Percentiles rank a stretch among this genome's conserved stretches.
These are phyloP conservation scores for Corylus heterophylla DNA, from an alignment of 306 rosid species.

Conservation along the genomic window DNA sequence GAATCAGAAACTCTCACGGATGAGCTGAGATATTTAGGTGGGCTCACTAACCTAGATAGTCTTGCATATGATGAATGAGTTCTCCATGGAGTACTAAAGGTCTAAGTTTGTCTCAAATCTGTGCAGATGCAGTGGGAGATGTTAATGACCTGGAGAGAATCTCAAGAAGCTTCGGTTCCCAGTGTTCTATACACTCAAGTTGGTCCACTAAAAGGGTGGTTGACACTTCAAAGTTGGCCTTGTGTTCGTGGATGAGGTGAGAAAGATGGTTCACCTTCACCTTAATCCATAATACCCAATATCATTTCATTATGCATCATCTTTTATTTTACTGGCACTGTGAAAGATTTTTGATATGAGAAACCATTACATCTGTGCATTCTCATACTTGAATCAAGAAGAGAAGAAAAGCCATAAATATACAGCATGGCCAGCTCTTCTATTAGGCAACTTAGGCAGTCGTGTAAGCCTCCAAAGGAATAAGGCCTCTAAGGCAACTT, in stretches of 20 bases:
- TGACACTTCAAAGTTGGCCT: slow-evolving; percentile 40
- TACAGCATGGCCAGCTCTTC: not conserved
- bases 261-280: slow-evolving; percentile 36
- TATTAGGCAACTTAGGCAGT: no score
- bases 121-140: slow-evolving; percentile 58
- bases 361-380: slow-evolving; percentile 1
- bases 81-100: slow-evolving; percentile 26
- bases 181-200: slow-evolving; percentile 30
- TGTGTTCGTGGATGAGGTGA: slow-evolving; percentile 59
- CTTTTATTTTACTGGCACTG: slow-evolving; percentile 27
- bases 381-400: not conserved
- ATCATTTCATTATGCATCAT: slow-evolving; percentile 8
- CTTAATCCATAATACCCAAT: slow-evolving; percentile 15
- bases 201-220: slow-evolving; percentile 29
- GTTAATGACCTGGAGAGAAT: slow-evolving; percentile 43
- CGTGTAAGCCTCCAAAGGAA: no score
- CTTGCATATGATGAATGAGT: slow-evolving; percentile 13
- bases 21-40: slow-evolving; percentile 57
- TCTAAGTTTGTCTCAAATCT: slow-evolving; percentile 52
- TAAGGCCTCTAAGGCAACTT: no score
- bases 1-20: slow-evolving; percentile 36
- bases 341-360: slow-evolving; percentile 5
- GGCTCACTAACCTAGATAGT: slow-evolving; percentile 19
- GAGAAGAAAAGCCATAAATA: not conserved
- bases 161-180: slow-evolving; percentile 30